phyloP scores from a whole-genome alignment of 2,329 filamentous ascomycete species.

The Cryoendolithus antarcticus region DNA sequence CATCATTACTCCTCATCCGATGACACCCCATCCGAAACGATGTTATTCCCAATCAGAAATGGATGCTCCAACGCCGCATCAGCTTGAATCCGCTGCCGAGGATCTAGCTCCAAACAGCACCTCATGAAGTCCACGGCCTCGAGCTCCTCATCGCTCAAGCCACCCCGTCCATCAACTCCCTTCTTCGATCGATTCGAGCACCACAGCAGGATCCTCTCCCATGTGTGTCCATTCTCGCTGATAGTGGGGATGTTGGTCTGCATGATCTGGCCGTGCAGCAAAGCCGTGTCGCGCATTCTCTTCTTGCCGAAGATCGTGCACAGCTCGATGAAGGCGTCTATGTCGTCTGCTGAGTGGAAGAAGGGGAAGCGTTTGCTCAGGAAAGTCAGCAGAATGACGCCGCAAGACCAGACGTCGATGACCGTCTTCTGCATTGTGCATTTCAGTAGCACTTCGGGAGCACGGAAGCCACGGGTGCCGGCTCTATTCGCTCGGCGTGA shows the following conservation, averaged over 20 bases:
- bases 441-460: slow-evolving; percentile 92
- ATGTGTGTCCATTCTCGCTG: slow-evolving; percentile 67
- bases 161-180: slow-evolving; percentile 34
- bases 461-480: slow-evolving; percentile 88
- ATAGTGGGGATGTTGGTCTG: slow-evolving; percentile 90
- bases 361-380: slow-evolving; percentile 88
- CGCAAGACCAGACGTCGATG: slow-evolving; percentile 94
- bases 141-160: slow-evolving; percentile 55
- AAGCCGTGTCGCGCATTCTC: slow-evolving; percentile 70
- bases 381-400: slow-evolving; percentile 94
- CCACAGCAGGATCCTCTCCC: slow-evolving; percentile 94
- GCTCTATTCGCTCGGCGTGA: slow-evolving; percentile 87
- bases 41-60: slow-evolving; percentile 32
- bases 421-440: slow-evolving; percentile 86
- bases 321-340: slow-evolving; percentile 95
- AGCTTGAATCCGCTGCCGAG: slow-evolving; percentile 60
- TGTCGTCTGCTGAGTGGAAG: slow-evolving; percentile 96
- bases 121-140: slow-evolving; percentile 61
- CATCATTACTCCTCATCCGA: too few species aligned
- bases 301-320: slow-evolving; percentile 82
- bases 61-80: slow-evolving; percentile 61
- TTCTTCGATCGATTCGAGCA: slow-evolving; percentile 62
- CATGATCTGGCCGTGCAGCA: slow-evolving; percentile 84
- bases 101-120: slow-evolving; percentile 64
- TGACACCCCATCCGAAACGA: too few species aligned